Base-by-base conservation (phyloP, 1,284 basidiomycete genomes). In the Microbotryum silenes-acaulis region DNA sequence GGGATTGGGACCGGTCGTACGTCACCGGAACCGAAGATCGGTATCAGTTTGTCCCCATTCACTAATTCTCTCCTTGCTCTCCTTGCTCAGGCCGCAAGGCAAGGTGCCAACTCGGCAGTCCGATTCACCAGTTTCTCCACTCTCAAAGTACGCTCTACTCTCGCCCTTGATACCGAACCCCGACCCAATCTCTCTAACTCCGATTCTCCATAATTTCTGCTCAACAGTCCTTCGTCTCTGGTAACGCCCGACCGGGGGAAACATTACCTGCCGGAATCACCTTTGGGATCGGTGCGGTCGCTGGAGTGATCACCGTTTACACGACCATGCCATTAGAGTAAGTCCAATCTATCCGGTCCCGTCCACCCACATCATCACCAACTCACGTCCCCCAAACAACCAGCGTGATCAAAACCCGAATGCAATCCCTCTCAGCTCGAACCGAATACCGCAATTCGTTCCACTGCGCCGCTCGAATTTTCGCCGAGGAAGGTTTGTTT, bases 51-150 rank as follows among this genome's bases (percentile, higher is more conserved):
- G 12, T 44, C 18, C n/a, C 20, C 29, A 47, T 25, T 45, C 23
- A 49, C 31, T 45, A 4, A 31, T 31, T 23, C 29, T 21, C 27
- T 29, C 8, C 42, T 45, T 12, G 37, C 37, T n/a, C n/a, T n/a
- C n/a, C n/a, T n/a, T n/a, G n/a, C 3, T 0, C 71, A 92, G 90
- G 91, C 96, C 85, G 88, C 97, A 82, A 85, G 93, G 47, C 94
- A 98, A 83, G 92, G 92, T 23, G 92, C 92, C 45, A 97, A 97
- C 75, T 96, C 91, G 10, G 91, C 93, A 16, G 85, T 98, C 42
- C 83, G 94, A n/a, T 97, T 97, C 78, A 93, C 92, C 53, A 92
- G 90, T 0, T 97, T 97, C 77, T 85, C 88, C 8, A 92, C 89
- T 0, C 79, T 97, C 66, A 96, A 96, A 77, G 74, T 76, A 48